Percentiles rank a stretch among this genome's conserved stretches.
Evolutionary conservation across 352 stramenopile species (phyloP).

Genomic region (Globisporangium alternatum): DNA sequence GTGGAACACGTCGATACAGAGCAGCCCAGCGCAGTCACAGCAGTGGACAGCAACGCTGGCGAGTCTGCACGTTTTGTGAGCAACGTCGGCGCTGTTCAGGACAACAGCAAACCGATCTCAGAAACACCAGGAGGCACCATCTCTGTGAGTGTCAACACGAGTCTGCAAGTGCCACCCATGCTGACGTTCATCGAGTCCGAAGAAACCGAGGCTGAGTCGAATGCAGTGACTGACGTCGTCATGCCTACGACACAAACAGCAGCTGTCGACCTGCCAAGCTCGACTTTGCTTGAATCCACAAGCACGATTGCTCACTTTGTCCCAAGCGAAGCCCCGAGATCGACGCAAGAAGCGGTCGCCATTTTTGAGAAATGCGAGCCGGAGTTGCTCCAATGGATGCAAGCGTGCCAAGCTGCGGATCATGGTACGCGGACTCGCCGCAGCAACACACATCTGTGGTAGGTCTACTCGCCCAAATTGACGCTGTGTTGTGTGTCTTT

Average conservation of each 20-base stretch:
- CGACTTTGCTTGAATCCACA: not conserved
- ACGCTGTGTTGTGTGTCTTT: not conserved
- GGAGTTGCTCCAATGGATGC: slow-evolving; percentile 54
- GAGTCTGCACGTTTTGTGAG: not conserved
- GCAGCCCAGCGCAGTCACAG: not conserved
- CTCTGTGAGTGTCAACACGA: not conserved
- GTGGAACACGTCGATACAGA: not conserved
- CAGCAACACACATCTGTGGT: not conserved
- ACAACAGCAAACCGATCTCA: not conserved
- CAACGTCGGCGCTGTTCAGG: not conserved
- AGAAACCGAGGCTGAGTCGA: not conserved
- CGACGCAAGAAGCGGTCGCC: not conserved
- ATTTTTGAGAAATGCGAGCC: slow-evolving; percentile 40
- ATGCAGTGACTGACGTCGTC: not conserved
- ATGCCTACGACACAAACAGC: not conserved
- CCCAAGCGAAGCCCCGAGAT: not conserved
- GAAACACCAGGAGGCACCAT: not conserved
- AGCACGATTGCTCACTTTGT: not conserved
- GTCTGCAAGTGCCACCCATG: not conserved
- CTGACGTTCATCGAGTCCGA: not conserved
- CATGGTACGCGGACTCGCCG: slow-evolving; percentile 6
- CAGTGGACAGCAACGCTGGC: not conserved
- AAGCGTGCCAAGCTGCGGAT: slow-evolving; percentile 31
- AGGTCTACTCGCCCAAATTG: not conserved
- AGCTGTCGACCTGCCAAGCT: not conserved